Base-by-base conservation (phyloP, 2,329 filamentous ascomycete genomes). In the Penicillium sp. region DNA sequence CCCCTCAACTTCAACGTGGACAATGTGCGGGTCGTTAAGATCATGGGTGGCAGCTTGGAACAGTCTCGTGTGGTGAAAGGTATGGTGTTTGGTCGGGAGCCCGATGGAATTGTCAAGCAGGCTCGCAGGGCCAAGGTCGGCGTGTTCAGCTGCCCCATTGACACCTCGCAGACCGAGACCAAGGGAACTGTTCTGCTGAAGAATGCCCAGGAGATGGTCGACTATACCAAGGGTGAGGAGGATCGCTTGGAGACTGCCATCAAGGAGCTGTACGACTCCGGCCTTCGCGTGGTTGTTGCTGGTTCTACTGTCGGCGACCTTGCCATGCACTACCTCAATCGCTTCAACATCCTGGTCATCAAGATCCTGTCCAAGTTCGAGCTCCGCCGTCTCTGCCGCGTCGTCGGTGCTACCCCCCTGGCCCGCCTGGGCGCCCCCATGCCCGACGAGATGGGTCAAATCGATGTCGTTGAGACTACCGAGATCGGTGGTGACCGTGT, bases 341-440 rank as follows among this genome's bases (percentile, higher is more conserved):
- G 92, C 66, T 96, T 89, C 76, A 91, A 90, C 70, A 97, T 99
- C 61, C 84, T 99, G 43, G 86, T 94, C 68, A 92, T 99, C 80
- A 95, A 96, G 76, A 87, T 99, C 62, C 85, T 97, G 66, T 96
- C 91, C 77, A 99, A 99, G 76, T 99, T 97, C 68, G 94, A 99
- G 77, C 85, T 99, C 55, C 87, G 94, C 63, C 85, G 94, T 67
- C 80, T 97, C 66, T 99, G 95, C 81, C 88, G 94, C 57, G 94
- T 99, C 22, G 92, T 97, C 46, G 92, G 92, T 57, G 94, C 94
- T 50, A 96, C 94, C 13, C 94, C 94, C n/a, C 82, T 99, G 56
- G 95, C 95, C 47, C 88, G 94, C 65, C 81, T 99, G 43, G 95
- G 94, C 59, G 94, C 95, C 14, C 94, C 94, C 40, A 99, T 99